Percentiles rank a stretch among this genome's conserved stretches.
phyloP scores from a whole-genome alignment of 805 yeast species.

The Candida pini region DNA sequence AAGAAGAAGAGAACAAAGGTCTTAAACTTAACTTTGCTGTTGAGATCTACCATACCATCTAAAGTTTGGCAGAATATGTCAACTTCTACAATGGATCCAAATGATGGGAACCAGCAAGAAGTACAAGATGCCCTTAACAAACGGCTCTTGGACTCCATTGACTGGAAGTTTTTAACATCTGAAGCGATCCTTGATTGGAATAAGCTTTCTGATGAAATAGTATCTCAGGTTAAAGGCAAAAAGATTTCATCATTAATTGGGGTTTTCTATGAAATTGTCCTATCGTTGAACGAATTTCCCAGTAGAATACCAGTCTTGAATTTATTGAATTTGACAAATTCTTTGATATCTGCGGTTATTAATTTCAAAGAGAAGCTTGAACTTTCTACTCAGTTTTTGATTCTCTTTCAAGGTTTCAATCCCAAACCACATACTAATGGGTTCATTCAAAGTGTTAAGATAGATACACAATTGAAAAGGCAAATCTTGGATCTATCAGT shows the following conservation, averaged over 20 bases:
- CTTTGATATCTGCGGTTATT: constrained; percentile 11
- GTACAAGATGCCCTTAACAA: no score
- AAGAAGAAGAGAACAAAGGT: no score
- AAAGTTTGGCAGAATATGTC: no score
- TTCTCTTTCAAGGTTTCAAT: constrained; percentile 21
- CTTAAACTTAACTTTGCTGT: no score
- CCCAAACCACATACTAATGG: constrained; percentile 14
- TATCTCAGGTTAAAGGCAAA: constrained; percentile 7
- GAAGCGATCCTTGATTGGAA: constrained; percentile 10
- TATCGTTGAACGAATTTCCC: constrained; percentile 18
- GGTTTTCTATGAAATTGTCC: constrained; percentile 25
- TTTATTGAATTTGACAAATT: constrained; percentile 16
- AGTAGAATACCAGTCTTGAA: constrained; percentile 15
- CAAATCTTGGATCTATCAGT: constrained; percentile 23
- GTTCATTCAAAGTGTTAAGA: constrained; percentile 22
- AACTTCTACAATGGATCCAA: no score
- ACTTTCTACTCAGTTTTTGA: constrained; percentile 18
- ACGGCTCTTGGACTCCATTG: constrained; percentile 2
- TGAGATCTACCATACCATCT: no score
- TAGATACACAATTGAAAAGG: constrained; percentile 23
- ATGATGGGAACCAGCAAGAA: no score
- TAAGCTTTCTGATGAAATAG: constrained; percentile 6
- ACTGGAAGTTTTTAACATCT: constrained; percentile 14
- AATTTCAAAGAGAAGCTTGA: constrained; percentile 19
- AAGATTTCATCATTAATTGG: constrained; percentile 9